Conservation (phyloP, 2,329 filamentous ascomycete species). For the Fusarium falciforme region DNA sequence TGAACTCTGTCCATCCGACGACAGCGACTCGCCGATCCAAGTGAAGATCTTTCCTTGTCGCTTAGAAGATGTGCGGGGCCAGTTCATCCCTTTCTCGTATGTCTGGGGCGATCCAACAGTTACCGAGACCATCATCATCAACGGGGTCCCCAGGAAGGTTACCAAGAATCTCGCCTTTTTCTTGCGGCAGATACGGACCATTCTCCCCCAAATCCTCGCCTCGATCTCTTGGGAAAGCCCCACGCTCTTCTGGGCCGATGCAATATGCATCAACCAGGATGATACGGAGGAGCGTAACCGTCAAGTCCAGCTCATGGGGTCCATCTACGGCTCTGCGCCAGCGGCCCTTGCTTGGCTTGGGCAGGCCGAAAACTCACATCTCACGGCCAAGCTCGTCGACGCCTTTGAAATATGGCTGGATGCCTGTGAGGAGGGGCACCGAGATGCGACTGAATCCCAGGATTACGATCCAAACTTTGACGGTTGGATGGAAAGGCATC, state of each 20-base stretch:
- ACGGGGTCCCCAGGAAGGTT: not conserved
- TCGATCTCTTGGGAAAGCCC: not conserved
- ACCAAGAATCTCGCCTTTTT: not conserved
- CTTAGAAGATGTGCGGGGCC: not conserved
- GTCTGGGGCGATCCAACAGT: not conserved
- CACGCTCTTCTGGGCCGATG: not conserved
- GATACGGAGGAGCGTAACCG: not conserved
- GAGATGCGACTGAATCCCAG: too few species aligned
- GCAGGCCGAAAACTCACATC: not conserved
- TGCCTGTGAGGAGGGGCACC: too few species aligned
- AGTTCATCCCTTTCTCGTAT: not conserved
- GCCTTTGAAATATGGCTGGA: too few species aligned
- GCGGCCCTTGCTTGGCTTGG: not conserved
- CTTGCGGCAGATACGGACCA: not conserved
- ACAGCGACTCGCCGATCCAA: not conserved
- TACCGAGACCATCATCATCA: not conserved
- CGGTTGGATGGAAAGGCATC: too few species aligned
- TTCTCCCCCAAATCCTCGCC: not conserved
- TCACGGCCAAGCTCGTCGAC: not conserved
- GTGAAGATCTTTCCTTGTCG: not conserved
- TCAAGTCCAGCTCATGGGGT: not conserved
- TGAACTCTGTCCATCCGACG: not conserved
- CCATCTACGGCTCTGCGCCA: not conserved
- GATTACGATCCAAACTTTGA: too few species aligned
- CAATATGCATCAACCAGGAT: not conserved